Percentiles rank a stretch among this genome's conserved stretches.
Conservation (phyloP, 116 monocot species). For the Papilionanthe hybrid region DNA sequence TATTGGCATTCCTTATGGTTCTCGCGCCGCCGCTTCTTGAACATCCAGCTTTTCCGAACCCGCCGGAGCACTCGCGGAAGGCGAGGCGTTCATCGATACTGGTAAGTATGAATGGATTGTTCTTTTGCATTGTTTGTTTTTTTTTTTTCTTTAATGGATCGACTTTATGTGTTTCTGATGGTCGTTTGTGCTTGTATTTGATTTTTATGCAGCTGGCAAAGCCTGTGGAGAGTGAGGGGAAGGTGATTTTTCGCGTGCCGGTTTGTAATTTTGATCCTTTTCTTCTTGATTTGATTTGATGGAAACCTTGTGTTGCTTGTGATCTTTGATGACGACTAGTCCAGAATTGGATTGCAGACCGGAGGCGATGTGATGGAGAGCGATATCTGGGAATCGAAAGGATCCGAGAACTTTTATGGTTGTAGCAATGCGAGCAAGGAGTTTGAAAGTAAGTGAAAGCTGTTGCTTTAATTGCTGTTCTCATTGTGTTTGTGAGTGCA, state of each 20-base stretch:
- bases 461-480: background rate
- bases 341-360: constrained; percentile 31
- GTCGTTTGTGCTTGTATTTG: constrained; percentile 1
- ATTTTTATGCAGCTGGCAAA: constrained; percentile 26
- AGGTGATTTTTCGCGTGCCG: constrained; percentile 40
- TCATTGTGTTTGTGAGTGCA: background rate
- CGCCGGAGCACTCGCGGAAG: background rate
- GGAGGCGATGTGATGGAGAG: constrained; percentile 19
- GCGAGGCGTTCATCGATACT: constrained; percentile 7
- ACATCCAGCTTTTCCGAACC: constrained; percentile 15
- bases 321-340: background rate
- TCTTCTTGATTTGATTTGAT: background rate
- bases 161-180: background rate
- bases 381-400: constrained; percentile 58
- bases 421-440: constrained; percentile 67
- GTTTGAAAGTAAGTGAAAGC: constrained; percentile 27
- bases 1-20: constrained; percentile 39
- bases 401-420: constrained; percentile 42
- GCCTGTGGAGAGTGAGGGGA: constrained; percentile 28
- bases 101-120: background rate
- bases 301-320: background rate
- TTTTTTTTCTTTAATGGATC: too few relatives aligned
- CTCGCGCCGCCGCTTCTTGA: constrained; percentile 37
- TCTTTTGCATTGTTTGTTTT: background rate
- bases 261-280: constrained; percentile 19